A percentile compares a stretch with the other conserved stretches of the same genome.
Conservation (phyloP, 257 asterid species). For the Rauvolfia tetraphylla region DNA sequence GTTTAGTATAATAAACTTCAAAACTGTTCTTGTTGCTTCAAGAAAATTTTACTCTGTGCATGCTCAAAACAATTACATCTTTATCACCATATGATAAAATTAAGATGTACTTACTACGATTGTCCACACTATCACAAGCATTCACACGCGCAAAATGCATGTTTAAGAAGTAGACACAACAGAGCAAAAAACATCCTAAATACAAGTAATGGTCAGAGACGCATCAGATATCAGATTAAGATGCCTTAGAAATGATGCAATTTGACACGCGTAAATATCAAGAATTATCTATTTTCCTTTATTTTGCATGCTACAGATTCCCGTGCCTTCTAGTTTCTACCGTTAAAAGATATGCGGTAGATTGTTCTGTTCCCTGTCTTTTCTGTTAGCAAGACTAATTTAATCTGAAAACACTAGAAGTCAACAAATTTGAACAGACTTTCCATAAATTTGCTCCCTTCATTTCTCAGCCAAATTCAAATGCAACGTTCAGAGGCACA, state of each 20-base stretch:
- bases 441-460: background rate
- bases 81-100: background rate
- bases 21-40: background rate
- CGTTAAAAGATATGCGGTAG: no score
- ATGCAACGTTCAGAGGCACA: background rate
- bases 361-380: no score
- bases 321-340: no score
- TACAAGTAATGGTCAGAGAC: background rate
- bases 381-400: no score
- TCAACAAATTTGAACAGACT: background rate
- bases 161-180: background rate
- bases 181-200: background rate
- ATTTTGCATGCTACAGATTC: background rate
- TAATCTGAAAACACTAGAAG: background rate
- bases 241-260: background rate
- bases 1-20: no score
- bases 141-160: background rate
- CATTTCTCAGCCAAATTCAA: background rate
- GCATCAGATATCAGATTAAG: background rate
- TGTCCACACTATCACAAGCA: background rate
- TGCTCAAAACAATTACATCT: background rate
- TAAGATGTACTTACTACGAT: background rate
- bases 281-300: background rate
- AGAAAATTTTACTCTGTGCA: background rate
- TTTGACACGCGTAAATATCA: background rate